Conservation (phyloP, 2,329 filamentous ascomycete species). For the Trichoderma oligosporum region DNA sequence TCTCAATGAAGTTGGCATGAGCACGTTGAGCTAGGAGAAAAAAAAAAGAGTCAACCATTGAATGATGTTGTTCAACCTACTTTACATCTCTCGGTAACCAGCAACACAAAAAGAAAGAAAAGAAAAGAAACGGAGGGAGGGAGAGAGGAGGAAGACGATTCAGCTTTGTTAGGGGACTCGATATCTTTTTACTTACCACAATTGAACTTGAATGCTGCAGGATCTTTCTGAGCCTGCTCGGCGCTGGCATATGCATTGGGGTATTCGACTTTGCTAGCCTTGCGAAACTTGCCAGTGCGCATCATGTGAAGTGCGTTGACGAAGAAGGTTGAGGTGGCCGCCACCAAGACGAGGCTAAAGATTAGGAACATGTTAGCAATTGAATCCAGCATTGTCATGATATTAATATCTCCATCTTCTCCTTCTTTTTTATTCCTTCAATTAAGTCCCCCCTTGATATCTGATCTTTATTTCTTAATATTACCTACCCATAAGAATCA, state of each 20-base stretch:
- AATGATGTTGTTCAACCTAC: too few species aligned
- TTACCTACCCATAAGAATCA: slow-evolving; percentile 48
- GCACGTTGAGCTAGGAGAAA: slow-evolving; percentile 50
- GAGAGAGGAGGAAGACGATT: neutral
- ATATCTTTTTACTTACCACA: slow-evolving; percentile 54
- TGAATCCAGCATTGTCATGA: neutral
- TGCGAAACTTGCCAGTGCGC: slow-evolving; percentile 49
- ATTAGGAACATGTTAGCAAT: neutral
- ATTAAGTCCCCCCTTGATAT: neutral
- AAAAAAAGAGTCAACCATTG: neutral
- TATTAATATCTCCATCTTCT: neutral
- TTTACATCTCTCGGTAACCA: too few species aligned
- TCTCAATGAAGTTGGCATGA: slow-evolving; percentile 63
- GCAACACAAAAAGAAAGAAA: neutral
- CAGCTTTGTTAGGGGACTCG: too few species aligned
- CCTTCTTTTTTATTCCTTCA: neutral
- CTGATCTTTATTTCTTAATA: neutral
- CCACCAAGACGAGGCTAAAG: slow-evolving; percentile 57
- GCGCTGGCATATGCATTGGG: slow-evolving; percentile 54
- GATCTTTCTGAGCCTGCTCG: slow-evolving; percentile 53
- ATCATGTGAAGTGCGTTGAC: slow-evolving; percentile 52
- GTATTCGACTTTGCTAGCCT: slow-evolving; percentile 51
- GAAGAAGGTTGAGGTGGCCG: slow-evolving; percentile 54
- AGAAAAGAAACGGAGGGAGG: neutral
- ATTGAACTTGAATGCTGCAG: slow-evolving; percentile 57